A percentile compares a stretch with the other conserved stretches of the same genome.
phyloP scores from a whole-genome alignment of 139 green algal genomes.

The Coelastrella sp. region DNA sequence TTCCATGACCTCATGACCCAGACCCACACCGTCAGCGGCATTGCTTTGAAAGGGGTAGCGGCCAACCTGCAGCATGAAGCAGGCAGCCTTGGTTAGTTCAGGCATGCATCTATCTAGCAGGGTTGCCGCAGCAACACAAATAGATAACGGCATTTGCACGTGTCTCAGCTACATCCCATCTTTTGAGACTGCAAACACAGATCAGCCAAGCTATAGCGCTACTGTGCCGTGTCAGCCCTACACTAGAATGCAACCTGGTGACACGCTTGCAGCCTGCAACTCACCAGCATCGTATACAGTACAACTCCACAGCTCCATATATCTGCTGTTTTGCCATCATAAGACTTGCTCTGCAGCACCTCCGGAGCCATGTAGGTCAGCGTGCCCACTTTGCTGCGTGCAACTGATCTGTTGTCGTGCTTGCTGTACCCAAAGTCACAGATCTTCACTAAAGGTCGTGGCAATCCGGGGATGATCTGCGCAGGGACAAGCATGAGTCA shows the following conservation, averaged over 20 bases:
- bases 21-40: not conserved
- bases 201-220: no score
- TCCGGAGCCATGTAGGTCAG: slow-evolving; percentile 96
- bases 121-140: no score
- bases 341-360: slow-evolving; percentile 71
- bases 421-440: slow-evolving; percentile 93
- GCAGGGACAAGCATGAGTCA: not conserved
- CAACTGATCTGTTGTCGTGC: slow-evolving; percentile 77
- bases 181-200: no score
- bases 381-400: slow-evolving; percentile 80
- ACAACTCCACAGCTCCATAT: slow-evolving; percentile 85
- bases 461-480: slow-evolving; percentile 62
- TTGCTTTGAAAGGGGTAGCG: slow-evolving; percentile 60
- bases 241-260: no score
- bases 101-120: no score
- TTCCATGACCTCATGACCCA: slow-evolving; percentile 68
- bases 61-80: slow-evolving; percentile 16
- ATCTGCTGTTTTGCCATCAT: slow-evolving; percentile 68
- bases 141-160: no score
- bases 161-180: no score
- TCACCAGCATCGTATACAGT: slow-evolving; percentile 79
- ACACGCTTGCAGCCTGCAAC: no score
- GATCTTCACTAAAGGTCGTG: slow-evolving; percentile 92
- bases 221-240: no score
- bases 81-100: no score